These are phyloP conservation scores for Licmophora abbreviata DNA, from an alignment of 108 stramenopile genomes.

Conservation along the genomic window DNA sequence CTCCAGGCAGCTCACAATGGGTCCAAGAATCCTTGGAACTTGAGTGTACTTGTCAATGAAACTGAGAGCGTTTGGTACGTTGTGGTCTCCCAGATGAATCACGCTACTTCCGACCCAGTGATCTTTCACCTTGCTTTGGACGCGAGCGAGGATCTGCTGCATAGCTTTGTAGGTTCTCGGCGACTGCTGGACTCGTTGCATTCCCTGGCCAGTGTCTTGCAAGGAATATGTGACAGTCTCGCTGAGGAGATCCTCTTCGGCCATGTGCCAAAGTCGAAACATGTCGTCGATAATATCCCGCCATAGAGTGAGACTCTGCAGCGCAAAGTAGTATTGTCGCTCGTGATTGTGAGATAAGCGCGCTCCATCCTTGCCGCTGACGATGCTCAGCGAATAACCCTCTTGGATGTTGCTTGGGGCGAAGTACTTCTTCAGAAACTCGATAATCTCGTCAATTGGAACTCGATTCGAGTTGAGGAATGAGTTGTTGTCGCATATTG, in stretches of 20 bases:
- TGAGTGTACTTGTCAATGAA: slow-evolving; percentile 89
- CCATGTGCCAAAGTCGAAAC: slow-evolving; percentile 78
- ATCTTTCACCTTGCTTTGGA: slow-evolving; percentile 26
- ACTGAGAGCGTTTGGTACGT: slow-evolving; percentile 77
- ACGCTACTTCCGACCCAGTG: slow-evolving; percentile 73
- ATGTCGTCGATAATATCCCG: slow-evolving; percentile 75
- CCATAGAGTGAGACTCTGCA: slow-evolving; percentile 73
- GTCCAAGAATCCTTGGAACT: slow-evolving; percentile 76
- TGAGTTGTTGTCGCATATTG: slow-evolving; percentile 76
- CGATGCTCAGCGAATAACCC: slow-evolving; percentile 59
- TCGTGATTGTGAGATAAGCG: slow-evolving; percentile 75
- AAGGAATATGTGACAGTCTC: slow-evolving; percentile 45
- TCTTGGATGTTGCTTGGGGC: slow-evolving; percentile 24
- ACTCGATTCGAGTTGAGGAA: slow-evolving; percentile 79
- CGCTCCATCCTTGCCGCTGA: slow-evolving; percentile 57
- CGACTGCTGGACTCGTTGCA: slow-evolving; percentile 73
- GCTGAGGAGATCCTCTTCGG: slow-evolving; percentile 68
- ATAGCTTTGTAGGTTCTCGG: slow-evolving; percentile 71
- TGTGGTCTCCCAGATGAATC: slow-evolving; percentile 82
- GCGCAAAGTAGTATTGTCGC: slow-evolving; percentile 69
- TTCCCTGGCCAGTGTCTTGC: slow-evolving; percentile 74
- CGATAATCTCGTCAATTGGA: slow-evolving; percentile 74
- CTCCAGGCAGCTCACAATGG: slow-evolving; percentile 59
- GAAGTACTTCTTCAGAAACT: slow-evolving; percentile 48
- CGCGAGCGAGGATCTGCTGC: slow-evolving; percentile 37